Evolutionary conservation across 768 basidiomycete genomes (phyloP), one percentile per base, ranked within the genome.

Genomic region (Porphyrellus cyaneotinctus): DNA sequence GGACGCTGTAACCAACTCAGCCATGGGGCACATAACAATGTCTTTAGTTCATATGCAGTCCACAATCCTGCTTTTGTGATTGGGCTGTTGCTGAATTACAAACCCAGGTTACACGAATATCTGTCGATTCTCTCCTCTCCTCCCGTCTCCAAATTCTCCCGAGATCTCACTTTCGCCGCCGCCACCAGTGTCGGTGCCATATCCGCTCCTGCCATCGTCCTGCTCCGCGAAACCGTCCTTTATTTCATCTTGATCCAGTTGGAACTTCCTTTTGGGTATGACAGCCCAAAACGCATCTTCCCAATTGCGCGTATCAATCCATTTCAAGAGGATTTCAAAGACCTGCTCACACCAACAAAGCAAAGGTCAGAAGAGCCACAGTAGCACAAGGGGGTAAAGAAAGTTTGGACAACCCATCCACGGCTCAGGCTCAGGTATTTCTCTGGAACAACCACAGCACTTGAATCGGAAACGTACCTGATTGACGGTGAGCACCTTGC

Each of bases 401-500:
- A 32, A 11, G 6, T 14, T 22, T 12, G 15, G 10, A 49, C 18
- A 20, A 2, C 26, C 9, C 26, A 28, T 28, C 26, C 26, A 28
- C 26, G 26, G 26, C 26, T 28, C 26, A 28, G 26, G 9, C 26
- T 28, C 53, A 11, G 30, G 23, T 32, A 52, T 45, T 17, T 49
- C 18, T 33, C 42, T 44, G 20, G 43, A 28, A 46, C 18, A 48
- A 38, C 12, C 22, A n/a, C 24, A 28, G 20, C n/a, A 43, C 35
- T 2, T 9, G 37, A 52, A 45, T 10, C 35, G 11, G 17, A 42
- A 46, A 63, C 69, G 42, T 38, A 80, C 82, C 72, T 97, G 97
- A 70, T 99, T 98, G 49, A 99, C 94, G 1, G 97, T 99, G 57
- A 99, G 76, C 30, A 99, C 93, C 64, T 97, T 98, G 56, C 97